Conservation (phyloP, 805 yeast genomes). For the Candida krabiensis region DNA sequence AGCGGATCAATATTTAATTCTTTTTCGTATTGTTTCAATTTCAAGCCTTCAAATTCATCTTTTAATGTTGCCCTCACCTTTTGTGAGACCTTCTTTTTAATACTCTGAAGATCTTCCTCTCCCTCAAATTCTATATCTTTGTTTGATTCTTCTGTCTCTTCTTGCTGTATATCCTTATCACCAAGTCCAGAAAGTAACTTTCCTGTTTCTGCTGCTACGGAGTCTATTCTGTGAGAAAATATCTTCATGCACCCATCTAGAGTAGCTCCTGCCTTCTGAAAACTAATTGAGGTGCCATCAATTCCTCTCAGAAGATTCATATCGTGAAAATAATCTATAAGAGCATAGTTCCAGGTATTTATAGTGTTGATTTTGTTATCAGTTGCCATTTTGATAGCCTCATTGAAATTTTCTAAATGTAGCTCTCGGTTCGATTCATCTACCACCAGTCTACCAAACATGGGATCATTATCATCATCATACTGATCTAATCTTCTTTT, state of each 20-base stretch:
- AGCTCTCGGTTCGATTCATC: slow-evolving; percentile 7
- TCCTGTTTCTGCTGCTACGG: slow-evolving; percentile 32
- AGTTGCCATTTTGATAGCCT: slow-evolving; percentile 25
- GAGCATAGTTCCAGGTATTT: slow-evolving; percentile 50
- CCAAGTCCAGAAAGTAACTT: slow-evolving; percentile 69
- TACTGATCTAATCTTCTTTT: slow-evolving; percentile 9
- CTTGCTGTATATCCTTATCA: slow-evolving; percentile 29
- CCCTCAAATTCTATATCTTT: slow-evolving; percentile 19
- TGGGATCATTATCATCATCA: slow-evolving; percentile 2
- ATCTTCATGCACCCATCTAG: slow-evolving; percentile 56
- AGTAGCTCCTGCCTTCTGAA: slow-evolving; percentile 45
- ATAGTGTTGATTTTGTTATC: slow-evolving; percentile 46
- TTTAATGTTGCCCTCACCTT: slow-evolving; percentile 4
- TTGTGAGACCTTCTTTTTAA: slow-evolving; percentile 38
- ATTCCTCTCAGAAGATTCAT: slow-evolving; percentile 40
- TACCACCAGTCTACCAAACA: slow-evolving; percentile 4
- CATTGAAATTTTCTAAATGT: slow-evolving; percentile 23
- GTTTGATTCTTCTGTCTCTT: slow-evolving; percentile 18
- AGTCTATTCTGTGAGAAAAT: slow-evolving; percentile 48
- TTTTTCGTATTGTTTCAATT: slow-evolving; percentile 57
- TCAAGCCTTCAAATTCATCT: slow-evolving; percentile 44
- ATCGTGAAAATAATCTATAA: slow-evolving; percentile 55
- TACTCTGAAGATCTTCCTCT: slow-evolving; percentile 28
- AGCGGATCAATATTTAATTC: slow-evolving; percentile 70
- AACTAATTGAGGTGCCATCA: slow-evolving; percentile 48